Evolutionary conservation across 2,329 filamentous ascomycete species (phyloP).

Genomic region (Claviceps africana): DNA sequence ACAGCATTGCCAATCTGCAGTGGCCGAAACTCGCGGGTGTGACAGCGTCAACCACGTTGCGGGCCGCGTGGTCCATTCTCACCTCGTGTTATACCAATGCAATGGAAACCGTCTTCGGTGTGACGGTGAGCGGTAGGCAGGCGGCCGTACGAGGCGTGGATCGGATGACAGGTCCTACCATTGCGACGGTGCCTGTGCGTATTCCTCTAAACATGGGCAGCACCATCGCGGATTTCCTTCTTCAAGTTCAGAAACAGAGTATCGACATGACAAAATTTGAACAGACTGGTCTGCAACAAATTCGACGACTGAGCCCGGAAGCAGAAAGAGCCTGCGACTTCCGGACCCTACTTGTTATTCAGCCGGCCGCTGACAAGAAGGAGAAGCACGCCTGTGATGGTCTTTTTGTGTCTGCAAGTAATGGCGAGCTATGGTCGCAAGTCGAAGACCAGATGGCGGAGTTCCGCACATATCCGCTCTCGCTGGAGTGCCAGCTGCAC

Average conservation of each 20-base stretch:
- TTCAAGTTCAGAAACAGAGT: constrained; percentile 11
- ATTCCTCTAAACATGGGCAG: constrained; percentile 6
- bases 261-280: constrained; percentile 14
- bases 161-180: constrained; percentile 14
- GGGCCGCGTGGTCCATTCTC: constrained; percentile 20
- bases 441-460: constrained; percentile 1
- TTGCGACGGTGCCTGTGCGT: constrained; percentile 14
- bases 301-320: constrained; percentile 11
- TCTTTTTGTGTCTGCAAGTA: neutral
- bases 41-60: constrained; percentile 12
- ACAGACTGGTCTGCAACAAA: constrained; percentile 14
- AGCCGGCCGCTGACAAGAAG: constrained; percentile 1
- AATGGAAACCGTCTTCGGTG: constrained; percentile 18
- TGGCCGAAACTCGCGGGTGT: constrained; percentile 9
- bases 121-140: constrained; percentile 14
- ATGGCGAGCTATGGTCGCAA: neutral
- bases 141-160: constrained; percentile 13
- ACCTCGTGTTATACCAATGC: constrained; percentile 21
- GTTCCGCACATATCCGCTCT: constrained; percentile 1
- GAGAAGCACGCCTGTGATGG: neutral
- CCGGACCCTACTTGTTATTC: constrained; percentile 7
- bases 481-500: constrained; percentile 1
- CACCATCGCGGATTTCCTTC: constrained; percentile 7
- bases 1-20: constrained; percentile 4
- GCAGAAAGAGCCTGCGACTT: constrained; percentile 9